Conservation (phyloP, 1,284 basidiomycete genomes). For the Somion occarium region DNA sequence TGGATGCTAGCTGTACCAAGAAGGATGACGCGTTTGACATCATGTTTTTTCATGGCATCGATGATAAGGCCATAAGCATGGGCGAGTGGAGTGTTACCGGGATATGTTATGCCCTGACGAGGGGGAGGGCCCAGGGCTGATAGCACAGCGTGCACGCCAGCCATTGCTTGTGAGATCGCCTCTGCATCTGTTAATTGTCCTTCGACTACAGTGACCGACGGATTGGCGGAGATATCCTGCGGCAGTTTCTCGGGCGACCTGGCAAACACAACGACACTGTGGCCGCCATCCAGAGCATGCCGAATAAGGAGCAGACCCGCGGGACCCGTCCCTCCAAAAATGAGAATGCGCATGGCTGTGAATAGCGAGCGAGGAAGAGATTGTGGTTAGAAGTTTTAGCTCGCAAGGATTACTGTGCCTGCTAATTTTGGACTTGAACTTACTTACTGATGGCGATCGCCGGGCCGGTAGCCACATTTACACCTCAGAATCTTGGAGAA, state of each 20-base stretch:
- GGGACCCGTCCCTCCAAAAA: slow-evolving; percentile 55
- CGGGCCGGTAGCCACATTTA: too few species aligned
- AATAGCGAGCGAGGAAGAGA: neutral
- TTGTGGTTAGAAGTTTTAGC: too few species aligned
- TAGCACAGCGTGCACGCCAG: slow-evolving; percentile 55
- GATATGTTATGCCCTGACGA: slow-evolving; percentile 31
- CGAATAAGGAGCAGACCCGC: slow-evolving; percentile 50
- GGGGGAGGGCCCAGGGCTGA: slow-evolving; percentile 58
- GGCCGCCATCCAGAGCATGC: slow-evolving; percentile 41
- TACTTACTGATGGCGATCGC: too few species aligned
- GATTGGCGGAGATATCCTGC: slow-evolving; percentile 38
- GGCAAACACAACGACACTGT: slow-evolving; percentile 53
- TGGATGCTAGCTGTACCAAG: slow-evolving; percentile 62
- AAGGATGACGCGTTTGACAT: slow-evolving; percentile 53
- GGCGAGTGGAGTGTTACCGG: slow-evolving; percentile 52
- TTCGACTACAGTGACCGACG: slow-evolving; percentile 43
- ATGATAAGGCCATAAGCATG: slow-evolving; percentile 52
- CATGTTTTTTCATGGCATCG: slow-evolving; percentile 44
- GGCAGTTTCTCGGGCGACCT: slow-evolving; percentile 60
- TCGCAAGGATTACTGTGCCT: too few species aligned
- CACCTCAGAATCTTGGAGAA: too few species aligned
- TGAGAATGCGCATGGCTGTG: slow-evolving; percentile 30
- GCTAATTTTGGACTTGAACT: too few species aligned
- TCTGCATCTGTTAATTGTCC: slow-evolving; percentile 51
- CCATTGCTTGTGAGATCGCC: slow-evolving; percentile 44